Evolutionary conservation across 306 rosid species (phyloP), one percentile per base, ranked within the genome.

Genomic region (Quercus mongolica): DNA sequence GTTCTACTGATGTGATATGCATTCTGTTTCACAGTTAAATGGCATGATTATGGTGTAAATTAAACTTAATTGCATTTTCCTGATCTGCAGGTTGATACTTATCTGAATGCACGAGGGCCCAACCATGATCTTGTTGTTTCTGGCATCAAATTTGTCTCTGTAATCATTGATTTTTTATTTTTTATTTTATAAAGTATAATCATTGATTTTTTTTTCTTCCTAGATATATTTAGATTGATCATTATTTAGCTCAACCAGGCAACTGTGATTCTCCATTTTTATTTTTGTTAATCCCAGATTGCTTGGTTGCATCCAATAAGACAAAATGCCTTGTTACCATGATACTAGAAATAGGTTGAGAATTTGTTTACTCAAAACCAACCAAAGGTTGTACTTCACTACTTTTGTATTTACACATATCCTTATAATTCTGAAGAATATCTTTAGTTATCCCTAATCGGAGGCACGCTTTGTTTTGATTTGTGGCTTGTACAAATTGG

Each of bases 261-360:
- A 20, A 71, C 77, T 62, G 83, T 38, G 91, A 77, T 85, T 83
- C 81, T 69, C 80, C 64, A 71, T 73, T 82, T 86, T 85, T 78
- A 62, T 17, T 56, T n/a, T 49, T 58, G 79, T 64, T 81, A 86
- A 86, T 86, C 89, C 20, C 81, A 81, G 80, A 75, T 69, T 74
- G 89, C 78, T 79, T 81, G 91, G 89, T 63, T 81, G 88, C 72
- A 84, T 74, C 84, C 23, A 86, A 86, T 86, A 83, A 88, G 83
- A 75, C 52, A 71, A 35, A 56, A 41, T 44, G 57, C 76, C 62
- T 56, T 31, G 59, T 63, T 76, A 73, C 38, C 38, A 41, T 73
- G 21, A 76, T 80, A 67, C 71, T 72, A 58, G 61, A 23, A 64
- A 56, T 82, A 38, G 77, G 20, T 74, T 74, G 46, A 38, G 72